Conservation (phyloP, 768 basidiomycete species). For the Chiua virens region DNA sequence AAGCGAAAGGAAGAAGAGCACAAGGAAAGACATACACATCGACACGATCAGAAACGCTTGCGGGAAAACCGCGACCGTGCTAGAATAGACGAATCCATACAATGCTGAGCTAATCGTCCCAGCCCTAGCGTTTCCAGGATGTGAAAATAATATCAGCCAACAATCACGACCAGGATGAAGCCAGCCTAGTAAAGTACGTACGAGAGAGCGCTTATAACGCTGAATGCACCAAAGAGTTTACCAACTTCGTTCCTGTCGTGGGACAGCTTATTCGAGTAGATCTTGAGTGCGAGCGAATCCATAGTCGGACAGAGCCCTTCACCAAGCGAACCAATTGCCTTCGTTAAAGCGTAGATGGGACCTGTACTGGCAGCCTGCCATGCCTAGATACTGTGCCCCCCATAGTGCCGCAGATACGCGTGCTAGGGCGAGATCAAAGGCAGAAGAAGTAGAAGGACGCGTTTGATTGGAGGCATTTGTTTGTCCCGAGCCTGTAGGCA, state of each 20-base stretch:
- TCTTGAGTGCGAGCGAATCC: conserved; percentile 69
- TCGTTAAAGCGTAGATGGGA: conserved; percentile 49
- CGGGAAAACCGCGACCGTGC: conserved; percentile 70
- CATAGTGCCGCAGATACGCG: conserved; percentile 63
- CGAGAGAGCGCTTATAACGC: conserved; percentile 71
- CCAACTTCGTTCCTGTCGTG: conserved; percentile 54
- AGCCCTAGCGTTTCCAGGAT: conserved; percentile 38
- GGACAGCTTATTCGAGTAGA: conserved; percentile 56
- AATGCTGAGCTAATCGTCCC: conserved; percentile 71
- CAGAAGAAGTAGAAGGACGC: conserved; percentile 35
- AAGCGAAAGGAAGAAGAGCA: conserved; percentile 46
- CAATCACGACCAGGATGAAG: not conserved
- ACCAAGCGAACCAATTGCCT: conserved; percentile 55
- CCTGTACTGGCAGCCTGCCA: conserved; percentile 50
- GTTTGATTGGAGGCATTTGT: not conserved
- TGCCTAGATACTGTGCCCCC: conserved; percentile 45
- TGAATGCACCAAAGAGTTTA: conserved; percentile 75
- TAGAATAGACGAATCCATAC: conserved; percentile 69
- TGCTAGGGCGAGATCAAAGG: conserved; percentile 71
- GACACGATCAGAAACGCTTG: conserved; percentile 67
- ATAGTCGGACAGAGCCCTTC: conserved; percentile 63
- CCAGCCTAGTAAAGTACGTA: conserved; percentile 26
- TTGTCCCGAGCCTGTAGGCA: conserved; percentile 1
- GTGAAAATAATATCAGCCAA: not conserved
- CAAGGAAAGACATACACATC: conserved; percentile 36